Evolutionary conservation across 192 early-diverging fungal species (phyloP), one percentile per base, ranked within the genome.

Genomic region (Rhizophagus prolifer): DNA sequence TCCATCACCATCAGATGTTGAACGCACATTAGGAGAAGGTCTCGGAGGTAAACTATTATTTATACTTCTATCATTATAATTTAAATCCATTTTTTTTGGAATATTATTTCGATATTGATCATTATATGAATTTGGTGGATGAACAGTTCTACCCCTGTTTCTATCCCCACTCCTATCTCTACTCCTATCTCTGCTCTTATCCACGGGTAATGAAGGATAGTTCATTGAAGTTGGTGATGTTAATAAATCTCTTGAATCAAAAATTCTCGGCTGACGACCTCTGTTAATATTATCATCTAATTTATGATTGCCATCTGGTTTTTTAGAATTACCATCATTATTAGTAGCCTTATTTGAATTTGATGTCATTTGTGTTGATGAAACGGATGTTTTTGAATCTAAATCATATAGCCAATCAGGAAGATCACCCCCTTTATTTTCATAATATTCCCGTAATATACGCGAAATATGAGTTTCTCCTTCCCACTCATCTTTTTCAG

Each of bases 401-500:
- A 23, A 70, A 70, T 73, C 61, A 67, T 67, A 68, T 76, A 76
- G 38, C 75, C 75, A 76, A 58, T 67, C 30, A 58, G 75, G 75
- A 54, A 76, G 46, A 10, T 76, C 64, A 12, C 9, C 47, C 1
- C 28, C 47, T 58, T 88, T 89, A 44, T 88, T 83, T 34, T 87
- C 85, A 58, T 80, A 79, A 73, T 86, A 76, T 30, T 89, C 88
- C 19, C 88, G 80, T 25, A 90, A 70, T 59, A 86, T 75, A 34
- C 86, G 80, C 8, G 83, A 79, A 25, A 90, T 85, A 79, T 88
- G 86, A 5, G 85, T 74, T 72, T 90, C 88, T 23, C 85, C 87
- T 70, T 90, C 85, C 72, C 81, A 78, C 61, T 85, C 88, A 21
- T 83, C 84, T 66, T 86, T 85, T 46, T 90, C 88, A 16, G 88